These are phyloP conservation scores for Metschnikowia picachoensis DNA, from an alignment of 805 yeast genomes.

Conservation along the genomic window DNA sequence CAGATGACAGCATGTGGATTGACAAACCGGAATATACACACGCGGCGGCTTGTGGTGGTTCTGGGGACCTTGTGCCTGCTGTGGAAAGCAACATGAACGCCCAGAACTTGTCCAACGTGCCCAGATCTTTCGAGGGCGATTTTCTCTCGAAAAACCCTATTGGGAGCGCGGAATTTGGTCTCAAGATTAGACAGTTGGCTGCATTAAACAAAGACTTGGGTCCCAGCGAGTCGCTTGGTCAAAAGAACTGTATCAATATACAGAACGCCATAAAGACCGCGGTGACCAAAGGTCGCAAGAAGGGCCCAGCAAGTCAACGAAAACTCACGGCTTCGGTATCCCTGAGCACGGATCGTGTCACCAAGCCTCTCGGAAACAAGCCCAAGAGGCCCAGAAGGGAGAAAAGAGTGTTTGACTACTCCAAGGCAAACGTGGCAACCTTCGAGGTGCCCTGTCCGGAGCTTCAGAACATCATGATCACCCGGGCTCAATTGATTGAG, in stretches of 20 bases:
- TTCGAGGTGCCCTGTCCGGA: not conserved
- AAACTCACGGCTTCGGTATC: no score
- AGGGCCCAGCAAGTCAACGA: not conserved
- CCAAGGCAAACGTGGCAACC: not conserved
- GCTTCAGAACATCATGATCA: constrained; percentile 7
- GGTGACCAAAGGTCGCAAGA: not conserved
- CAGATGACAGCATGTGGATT: not conserved
- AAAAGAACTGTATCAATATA: no score
- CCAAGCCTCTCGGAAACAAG: not conserved
- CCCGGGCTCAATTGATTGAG: not conserved
- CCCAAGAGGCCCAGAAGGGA: not conserved
- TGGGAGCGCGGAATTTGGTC: not conserved
- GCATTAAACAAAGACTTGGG: no score
- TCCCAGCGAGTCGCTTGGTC: no score
- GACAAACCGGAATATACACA: not conserved
- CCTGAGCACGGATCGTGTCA: not conserved
- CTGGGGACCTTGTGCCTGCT: not conserved
- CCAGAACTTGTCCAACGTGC: not conserved
- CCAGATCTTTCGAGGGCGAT: not conserved
- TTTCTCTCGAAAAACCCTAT: not conserved
- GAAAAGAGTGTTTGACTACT: constrained; percentile 9
- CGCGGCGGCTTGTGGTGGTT: not conserved
- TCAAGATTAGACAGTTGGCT: not conserved
- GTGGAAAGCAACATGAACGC: not conserved
- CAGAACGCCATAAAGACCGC: no score